Evolutionary conservation across 2,329 filamentous ascomycete genomes (phyloP).

Genomic region (Claviceps sorghi): DNA sequence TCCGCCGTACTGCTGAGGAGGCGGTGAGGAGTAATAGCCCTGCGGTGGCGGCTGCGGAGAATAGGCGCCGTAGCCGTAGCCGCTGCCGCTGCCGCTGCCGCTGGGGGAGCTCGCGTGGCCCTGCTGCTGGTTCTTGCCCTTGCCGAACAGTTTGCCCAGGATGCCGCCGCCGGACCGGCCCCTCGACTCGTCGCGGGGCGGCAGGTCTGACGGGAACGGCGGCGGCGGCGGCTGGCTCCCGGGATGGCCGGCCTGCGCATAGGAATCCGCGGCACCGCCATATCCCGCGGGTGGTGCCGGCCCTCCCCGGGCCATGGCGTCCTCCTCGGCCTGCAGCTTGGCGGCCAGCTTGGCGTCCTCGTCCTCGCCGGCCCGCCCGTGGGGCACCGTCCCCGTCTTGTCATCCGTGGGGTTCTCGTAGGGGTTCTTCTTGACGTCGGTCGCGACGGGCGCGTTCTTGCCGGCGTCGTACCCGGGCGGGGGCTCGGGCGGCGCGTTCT

Average conservation of each 20-base stretch:
- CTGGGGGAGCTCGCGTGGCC: conserved; percentile 12
- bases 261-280: conserved; percentile 12
- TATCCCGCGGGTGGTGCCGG: conserved; percentile 21
- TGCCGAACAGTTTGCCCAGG: conserved; percentile 38
- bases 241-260: conserved; percentile 9
- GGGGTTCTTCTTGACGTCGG: conserved; percentile 55
- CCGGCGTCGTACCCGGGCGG: conserved; percentile 52
- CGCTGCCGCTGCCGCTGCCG: conserved; percentile 9
- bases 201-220: conserved; percentile 25
- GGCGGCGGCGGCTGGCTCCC: conserved; percentile 8
- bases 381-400: conserved; percentile 12
- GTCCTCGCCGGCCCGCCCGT: conserved; percentile 21
- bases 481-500: conserved; percentile 37
- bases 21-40: background rate
- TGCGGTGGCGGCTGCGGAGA: background rate
- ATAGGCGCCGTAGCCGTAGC: conserved; percentile 1
- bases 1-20: conserved; percentile 3
- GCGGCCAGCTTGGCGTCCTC: conserved; percentile 64
- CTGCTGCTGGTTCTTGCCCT: conserved; percentile 17
- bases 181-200: conserved; percentile 25
- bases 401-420: conserved; percentile 33
- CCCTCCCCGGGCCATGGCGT: conserved; percentile 38
- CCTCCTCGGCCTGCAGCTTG: conserved; percentile 70
- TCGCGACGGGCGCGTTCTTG: conserved; percentile 20
- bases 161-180: conserved; percentile 25